A percentile compares a stretch with the other conserved stretches of the same genome.
Conservation (phyloP, 2,329 filamentous ascomycete species). For the Orbilia javanica region DNA sequence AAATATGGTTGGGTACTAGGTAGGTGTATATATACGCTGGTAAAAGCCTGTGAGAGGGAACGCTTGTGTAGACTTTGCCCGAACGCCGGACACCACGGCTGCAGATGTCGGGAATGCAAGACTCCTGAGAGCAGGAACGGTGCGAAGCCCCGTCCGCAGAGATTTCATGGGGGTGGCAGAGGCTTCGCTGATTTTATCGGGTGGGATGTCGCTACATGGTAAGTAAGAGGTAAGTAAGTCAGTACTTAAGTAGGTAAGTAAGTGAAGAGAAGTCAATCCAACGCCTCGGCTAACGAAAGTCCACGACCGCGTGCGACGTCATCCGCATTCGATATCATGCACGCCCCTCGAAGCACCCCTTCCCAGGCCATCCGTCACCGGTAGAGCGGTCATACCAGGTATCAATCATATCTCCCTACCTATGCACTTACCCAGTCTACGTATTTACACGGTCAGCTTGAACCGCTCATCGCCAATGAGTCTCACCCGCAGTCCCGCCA, state of each 20-base stretch:
- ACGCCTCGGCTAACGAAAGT: no score
- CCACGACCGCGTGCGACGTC: no score
- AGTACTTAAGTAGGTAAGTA: background rate
- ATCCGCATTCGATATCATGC: no score
- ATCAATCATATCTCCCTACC: no score
- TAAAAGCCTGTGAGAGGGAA: slow-evolving; percentile 61
- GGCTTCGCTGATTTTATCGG: background rate
- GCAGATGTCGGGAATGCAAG: background rate
- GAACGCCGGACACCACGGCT: background rate
- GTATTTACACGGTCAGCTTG: no score
- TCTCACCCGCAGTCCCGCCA: background rate
- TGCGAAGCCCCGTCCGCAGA: background rate
- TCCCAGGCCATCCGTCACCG: no score
- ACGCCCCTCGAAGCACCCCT: no score
- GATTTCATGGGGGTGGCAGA: background rate
- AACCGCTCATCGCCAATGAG: background rate
- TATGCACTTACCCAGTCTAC: no score
- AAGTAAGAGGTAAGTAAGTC: background rate
- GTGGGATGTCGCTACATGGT: background rate
- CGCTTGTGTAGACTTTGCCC: slow-evolving; percentile 38
- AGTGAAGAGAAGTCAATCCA: background rate
- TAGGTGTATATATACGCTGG: slow-evolving; percentile 52
- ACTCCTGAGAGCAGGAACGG: slow-evolving; percentile 4
- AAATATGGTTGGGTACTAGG: background rate
- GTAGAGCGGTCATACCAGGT: no score